Percentiles rank a stretch among this genome's conserved stretches.
Evolutionary conservation across 108 stramenopile genomes (phyloP).

Genomic region (Nitzschia palea): DNA sequence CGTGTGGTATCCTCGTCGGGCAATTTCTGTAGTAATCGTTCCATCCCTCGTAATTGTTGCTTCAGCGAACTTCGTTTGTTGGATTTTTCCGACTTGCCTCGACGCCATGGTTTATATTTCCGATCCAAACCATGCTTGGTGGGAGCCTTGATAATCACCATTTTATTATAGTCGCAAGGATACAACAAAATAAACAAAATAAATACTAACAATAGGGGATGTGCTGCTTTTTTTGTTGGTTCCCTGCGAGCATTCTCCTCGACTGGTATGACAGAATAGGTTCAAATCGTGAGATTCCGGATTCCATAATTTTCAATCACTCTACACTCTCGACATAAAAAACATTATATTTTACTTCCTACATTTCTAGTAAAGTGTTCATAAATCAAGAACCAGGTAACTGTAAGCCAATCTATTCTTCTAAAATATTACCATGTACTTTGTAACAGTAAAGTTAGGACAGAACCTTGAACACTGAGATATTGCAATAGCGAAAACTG

Average conservation of each 20-base stretch:
- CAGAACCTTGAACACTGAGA: too few relatives aligned
- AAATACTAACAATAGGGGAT: too few relatives aligned
- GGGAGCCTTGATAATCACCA: constrained; percentile 28
- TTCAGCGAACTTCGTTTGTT: constrained; percentile 51
- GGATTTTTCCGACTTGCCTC: constrained; percentile 56
- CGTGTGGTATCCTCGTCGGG: constrained; percentile 24
- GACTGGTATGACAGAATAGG: background rate
- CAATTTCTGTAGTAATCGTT: constrained; percentile 58
- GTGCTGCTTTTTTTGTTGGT: background rate
- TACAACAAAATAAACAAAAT: too few relatives aligned
- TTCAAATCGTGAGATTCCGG: background rate
- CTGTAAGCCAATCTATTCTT: too few relatives aligned
- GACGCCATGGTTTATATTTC: constrained; percentile 81
- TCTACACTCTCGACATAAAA: too few relatives aligned
- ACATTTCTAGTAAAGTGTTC: too few relatives aligned
- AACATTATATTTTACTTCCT: too few relatives aligned
- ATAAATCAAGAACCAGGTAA: too few relatives aligned
- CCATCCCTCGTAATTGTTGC: constrained; percentile 63
- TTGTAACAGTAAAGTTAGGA: too few relatives aligned
- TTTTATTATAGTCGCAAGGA: too few relatives aligned
- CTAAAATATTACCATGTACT: too few relatives aligned
- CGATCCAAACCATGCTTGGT: constrained; percentile 63
- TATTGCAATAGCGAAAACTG: too few relatives aligned
- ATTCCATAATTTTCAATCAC: background rate
- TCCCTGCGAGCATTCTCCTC: background rate